Percentiles rank a stretch among this genome's conserved stretches.
Conservation (phyloP, 2,329 filamentous ascomycete genomes). For the Juglanconis sp. region DNA sequence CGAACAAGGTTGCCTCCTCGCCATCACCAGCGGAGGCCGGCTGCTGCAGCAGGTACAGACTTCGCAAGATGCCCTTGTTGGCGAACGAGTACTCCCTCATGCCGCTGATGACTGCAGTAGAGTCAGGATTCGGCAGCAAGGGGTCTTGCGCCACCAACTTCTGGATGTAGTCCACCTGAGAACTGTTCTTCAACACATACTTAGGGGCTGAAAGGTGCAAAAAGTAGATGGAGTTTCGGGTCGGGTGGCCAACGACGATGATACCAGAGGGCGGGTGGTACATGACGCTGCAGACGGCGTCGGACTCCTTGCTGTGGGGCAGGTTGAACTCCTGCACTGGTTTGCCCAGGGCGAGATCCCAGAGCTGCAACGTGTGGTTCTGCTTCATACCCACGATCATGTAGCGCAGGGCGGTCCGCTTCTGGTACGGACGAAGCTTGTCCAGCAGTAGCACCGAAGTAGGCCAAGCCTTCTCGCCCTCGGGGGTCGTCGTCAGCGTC, state of each 20-base stretch:
- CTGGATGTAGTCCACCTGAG: slow-evolving; percentile 84
- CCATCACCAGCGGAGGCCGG: slow-evolving; percentile 61
- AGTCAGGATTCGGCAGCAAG: slow-evolving; percentile 78
- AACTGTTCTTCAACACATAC: slow-evolving; percentile 78
- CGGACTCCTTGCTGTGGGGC: slow-evolving; percentile 91
- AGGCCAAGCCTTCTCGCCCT: slow-evolving; percentile 92
- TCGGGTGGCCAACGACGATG: slow-evolving; percentile 92
- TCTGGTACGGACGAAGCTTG: slow-evolving; percentile 90
- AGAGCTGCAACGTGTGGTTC: slow-evolving; percentile 96
- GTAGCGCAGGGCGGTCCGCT: slow-evolving; percentile 85
- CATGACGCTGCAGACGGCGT: slow-evolving; percentile 95
- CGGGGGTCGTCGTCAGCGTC: slow-evolving; percentile 80
- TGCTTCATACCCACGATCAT: slow-evolving; percentile 98
- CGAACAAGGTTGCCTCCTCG: slow-evolving; percentile 77
- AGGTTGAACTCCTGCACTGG: slow-evolving; percentile 96
- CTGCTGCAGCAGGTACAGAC: slow-evolving; percentile 79
- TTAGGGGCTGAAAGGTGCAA: slow-evolving; percentile 91
- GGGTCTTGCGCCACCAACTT: slow-evolving; percentile 70
- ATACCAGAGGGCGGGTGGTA: slow-evolving; percentile 93
- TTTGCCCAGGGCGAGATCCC: slow-evolving; percentile 93
- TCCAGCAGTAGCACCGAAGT: slow-evolving; percentile 95
- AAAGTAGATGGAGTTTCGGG: slow-evolving; percentile 96
- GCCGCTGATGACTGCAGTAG: slow-evolving; percentile 95
- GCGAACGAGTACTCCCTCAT: slow-evolving; percentile 92
- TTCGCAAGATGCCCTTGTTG: slow-evolving; percentile 81